Conservation (phyloP, 164 flowering plant species). For the Nelumbo lutea region DNA sequence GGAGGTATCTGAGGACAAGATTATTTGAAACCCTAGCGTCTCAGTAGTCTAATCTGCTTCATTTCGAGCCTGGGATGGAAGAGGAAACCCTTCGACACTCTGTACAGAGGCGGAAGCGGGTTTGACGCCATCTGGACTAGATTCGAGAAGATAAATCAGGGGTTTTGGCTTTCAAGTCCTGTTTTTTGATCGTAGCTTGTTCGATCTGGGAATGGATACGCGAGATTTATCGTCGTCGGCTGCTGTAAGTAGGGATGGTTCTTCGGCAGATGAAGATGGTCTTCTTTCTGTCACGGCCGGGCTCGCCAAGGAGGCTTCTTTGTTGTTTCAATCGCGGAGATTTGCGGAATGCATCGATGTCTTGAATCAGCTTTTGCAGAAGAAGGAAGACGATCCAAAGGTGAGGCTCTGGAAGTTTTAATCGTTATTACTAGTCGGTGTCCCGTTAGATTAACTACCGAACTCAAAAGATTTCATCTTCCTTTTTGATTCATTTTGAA, state of each 20-base stretch:
- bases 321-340: conserved; percentile 60
- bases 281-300: conserved; percentile 40
- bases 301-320: conserved; percentile 67
- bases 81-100: conserved; percentile 1
- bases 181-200: conserved; percentile 11
- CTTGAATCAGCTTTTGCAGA: conserved; percentile 55
- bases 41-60: background rate
- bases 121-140: background rate
- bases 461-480: background rate
- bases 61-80: background rate
- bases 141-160: background rate
- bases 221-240: conserved; percentile 44
- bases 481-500: too few relatives aligned
- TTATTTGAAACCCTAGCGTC: background rate
- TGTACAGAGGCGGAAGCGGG: background rate
- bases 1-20: background rate
- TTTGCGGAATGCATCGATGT: conserved; percentile 59
- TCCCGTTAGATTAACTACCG: background rate
- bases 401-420: conserved; percentile 26
- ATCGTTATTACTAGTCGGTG: background rate
- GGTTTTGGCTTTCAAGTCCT: background rate
- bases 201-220: conserved; percentile 63
- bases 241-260: conserved; percentile 23
- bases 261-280: conserved; percentile 43
- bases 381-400: conserved; percentile 77